Evolutionary conservation across 352 stramenopile genomes (phyloP), one percentile per base, ranked within the genome.

Genomic region (Plasmopara viticola): DNA sequence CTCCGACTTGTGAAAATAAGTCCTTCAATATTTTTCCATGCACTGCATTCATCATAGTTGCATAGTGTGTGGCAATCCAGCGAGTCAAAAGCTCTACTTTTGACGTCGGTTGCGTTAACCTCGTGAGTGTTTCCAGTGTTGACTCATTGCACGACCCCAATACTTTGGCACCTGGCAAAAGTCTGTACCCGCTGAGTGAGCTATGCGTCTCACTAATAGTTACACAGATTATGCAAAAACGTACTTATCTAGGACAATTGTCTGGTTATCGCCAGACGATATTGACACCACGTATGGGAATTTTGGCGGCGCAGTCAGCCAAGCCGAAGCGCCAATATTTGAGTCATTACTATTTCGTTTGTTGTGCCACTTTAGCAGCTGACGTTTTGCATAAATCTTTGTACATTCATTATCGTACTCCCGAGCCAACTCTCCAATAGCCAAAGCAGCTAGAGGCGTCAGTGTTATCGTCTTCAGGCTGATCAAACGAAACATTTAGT

Each of bases 231-330:
- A 40, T 6, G 1, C 48, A 34, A 42, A 4, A 15, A 52, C 59
- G 1, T 66, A 84, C 72, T 39, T 47, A 28, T 58, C 58, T 1
- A 37, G 41, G 6, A 81, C 71, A 13, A 62, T 48, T 0, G 29
- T 48, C 0, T 65, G 72, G 20, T 83, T 70, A 50, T 91, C 80
- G 8, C 73, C 80, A 6, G 69, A 35, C 0, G 80, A 85, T 9
- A 81, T 60, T 9, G 70, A 73, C 30, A 91, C 34, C 38, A 89
- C 44, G 44, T 85, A 89, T 14, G 80, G 80, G 29, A 91, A 86
- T 51, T 75, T 76, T 12, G 80, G 74, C 29, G 51, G 51, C 43
- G 80, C 67, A 45, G 55, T 60, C 35, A 90, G 62, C 79, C 74
- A 90, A 42, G 51, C 43, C 6, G 43, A 56, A 25, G 51, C 40